Evolutionary conservation across 2,329 filamentous ascomycete genomes (phyloP).

Genomic region (Penicillium rolfsii): DNA sequence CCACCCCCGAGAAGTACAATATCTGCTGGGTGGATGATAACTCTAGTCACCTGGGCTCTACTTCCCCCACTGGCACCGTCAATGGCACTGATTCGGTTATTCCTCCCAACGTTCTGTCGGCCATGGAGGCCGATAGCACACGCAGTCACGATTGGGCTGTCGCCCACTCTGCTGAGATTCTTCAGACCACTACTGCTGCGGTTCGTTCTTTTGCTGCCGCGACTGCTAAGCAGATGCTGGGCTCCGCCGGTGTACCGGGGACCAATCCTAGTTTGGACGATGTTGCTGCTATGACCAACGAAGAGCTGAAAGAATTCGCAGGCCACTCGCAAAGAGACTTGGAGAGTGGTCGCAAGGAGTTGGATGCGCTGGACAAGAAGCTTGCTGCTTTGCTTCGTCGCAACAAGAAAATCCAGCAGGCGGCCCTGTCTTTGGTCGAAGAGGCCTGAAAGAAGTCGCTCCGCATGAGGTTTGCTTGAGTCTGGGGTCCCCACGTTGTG

Average conservation of each 20-base stretch:
- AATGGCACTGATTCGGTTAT: constrained; percentile 31
- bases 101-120: constrained; percentile 44
- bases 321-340: constrained; percentile 63
- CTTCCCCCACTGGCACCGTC: constrained; percentile 28
- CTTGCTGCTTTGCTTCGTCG: constrained; percentile 45
- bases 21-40: constrained; percentile 50
- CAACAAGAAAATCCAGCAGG: constrained; percentile 49
- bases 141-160: constrained; percentile 45
- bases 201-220: constrained; percentile 42
- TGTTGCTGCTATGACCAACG: constrained; percentile 47
- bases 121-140: constrained; percentile 45
- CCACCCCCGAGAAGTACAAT: constrained; percentile 50
- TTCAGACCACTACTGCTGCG: constrained; percentile 40
- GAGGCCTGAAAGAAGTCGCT: neutral
- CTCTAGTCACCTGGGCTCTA: constrained; percentile 31
- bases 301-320: constrained; percentile 46
- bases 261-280: constrained; percentile 44
- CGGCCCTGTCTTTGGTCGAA: constrained; percentile 39
- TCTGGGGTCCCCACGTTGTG: neutral
- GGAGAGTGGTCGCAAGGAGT: constrained; percentile 70
- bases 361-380: constrained; percentile 55
- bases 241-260: constrained; percentile 37
- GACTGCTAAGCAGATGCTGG: constrained; percentile 44
- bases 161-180: constrained; percentile 40
- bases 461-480: neutral